phyloP scores from a whole-genome alignment of 1,139 yeast genomes.

The Fermentozyma sake region DNA sequence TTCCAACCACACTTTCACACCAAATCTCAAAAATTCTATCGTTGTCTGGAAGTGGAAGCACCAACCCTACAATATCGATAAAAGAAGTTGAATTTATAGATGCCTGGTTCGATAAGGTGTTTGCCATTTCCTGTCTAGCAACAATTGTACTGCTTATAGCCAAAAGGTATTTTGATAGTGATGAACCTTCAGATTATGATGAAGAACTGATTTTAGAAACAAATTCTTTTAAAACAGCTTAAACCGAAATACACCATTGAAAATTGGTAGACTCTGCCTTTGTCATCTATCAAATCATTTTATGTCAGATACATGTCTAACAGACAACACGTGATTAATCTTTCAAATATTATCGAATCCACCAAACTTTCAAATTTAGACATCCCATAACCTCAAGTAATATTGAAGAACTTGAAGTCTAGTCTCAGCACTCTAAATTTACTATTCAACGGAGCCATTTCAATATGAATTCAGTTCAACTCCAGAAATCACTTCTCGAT shows the following conservation, averaged over 20 bases:
- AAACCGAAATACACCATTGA: no score
- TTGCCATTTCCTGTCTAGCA: conserved; percentile 50
- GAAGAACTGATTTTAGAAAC: conserved; percentile 31
- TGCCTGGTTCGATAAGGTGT: conserved; percentile 75
- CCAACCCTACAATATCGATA: conserved; percentile 16
- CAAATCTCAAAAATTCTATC: conserved; percentile 46
- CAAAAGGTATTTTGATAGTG: conserved; percentile 18
- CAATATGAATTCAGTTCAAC: no score
- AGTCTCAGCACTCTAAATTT: no score
- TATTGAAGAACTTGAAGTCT: no score
- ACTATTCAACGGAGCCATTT: no score
- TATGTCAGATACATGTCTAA: no score
- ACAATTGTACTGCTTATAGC: conserved; percentile 45
- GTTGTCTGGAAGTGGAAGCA: conserved; percentile 29
- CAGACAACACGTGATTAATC: no score
- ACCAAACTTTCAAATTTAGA: conserved; percentile 1
- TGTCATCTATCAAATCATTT: no score
- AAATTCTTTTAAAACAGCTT: conserved; percentile 5
- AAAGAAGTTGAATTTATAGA: conserved; percentile 61
- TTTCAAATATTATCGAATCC: no score
- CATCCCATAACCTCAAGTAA: neutral
- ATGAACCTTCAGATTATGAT: conserved; percentile 21
- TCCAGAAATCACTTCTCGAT: no score
- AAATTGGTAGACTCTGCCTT: no score
- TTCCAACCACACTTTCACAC: conserved; percentile 57